Percentiles rank a stretch among this genome's conserved stretches.
These are phyloP conservation scores for Kwoniella sp. DNA, from an alignment of 768 basidiomycete species.

Conservation along the genomic window DNA sequence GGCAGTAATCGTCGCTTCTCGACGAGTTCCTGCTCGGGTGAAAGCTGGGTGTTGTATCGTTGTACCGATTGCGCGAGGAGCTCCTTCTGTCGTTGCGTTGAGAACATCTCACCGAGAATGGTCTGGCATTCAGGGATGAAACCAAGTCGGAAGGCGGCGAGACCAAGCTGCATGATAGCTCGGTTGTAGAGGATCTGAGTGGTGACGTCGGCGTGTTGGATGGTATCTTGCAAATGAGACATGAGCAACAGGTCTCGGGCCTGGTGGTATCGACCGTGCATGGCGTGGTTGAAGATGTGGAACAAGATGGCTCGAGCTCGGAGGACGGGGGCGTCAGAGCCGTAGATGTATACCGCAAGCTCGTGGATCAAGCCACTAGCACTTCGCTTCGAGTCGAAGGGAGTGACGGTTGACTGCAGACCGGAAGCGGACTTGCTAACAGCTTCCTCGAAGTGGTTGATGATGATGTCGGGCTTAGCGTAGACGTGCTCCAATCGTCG, in stretches of 20 bases:
- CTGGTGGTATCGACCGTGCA: conserved; percentile 94
- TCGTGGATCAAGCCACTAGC: conserved; percentile 81
- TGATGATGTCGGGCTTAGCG: conserved; percentile 95
- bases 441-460: conserved; percentile 80
- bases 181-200: conserved; percentile 99
- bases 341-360: conserved; percentile 90
- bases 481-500: conserved; percentile 96
- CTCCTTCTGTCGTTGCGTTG: conserved; percentile 95
- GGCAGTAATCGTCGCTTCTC: conserved; percentile 94
- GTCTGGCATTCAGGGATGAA: conserved; percentile 91
- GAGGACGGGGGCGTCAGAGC: conserved; percentile 82
- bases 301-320: conserved; percentile 96
- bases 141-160: conserved; percentile 94
- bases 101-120: conserved; percentile 91
- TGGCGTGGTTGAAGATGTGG: conserved; percentile 95
- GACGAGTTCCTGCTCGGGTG: conserved; percentile 94
- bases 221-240: conserved; percentile 97
- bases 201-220: conserved; percentile 91
- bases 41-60: conserved; percentile 70
- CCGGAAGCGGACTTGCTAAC: conserved; percentile 59
- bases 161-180: conserved; percentile 92
- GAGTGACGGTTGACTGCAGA: conserved; percentile 63
- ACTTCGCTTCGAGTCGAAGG: conserved; percentile 62
- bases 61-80: conserved; percentile 95
- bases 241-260: conserved; percentile 97